These are phyloP conservation scores for Mortierella polycephala DNA, from an alignment of 371 early-diverging fungal genomes.

Conservation along the genomic window DNA sequence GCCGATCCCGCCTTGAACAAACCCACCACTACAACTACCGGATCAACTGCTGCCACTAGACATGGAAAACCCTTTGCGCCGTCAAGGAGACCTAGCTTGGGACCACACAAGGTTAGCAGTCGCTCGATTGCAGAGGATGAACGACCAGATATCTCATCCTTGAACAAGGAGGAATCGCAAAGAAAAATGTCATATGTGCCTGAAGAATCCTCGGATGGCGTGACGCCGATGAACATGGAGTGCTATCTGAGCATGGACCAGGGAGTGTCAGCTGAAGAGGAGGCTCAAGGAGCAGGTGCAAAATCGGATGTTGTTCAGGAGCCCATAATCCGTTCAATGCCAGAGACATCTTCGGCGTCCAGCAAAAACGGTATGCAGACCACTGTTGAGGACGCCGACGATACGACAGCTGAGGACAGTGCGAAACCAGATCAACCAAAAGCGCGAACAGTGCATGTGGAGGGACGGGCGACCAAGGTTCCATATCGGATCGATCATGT, in stretches of 20 bases:
- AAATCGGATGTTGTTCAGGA: slow-evolving; percentile 44
- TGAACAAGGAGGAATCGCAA: not conserved
- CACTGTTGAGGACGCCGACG: not conserved
- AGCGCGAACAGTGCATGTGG: slow-evolving; percentile 27
- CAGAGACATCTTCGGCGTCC: not conserved
- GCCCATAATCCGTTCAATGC: slow-evolving; percentile 22
- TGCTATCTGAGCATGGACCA: slow-evolving; percentile 18
- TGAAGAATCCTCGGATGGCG: not conserved
- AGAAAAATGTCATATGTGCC: not conserved
- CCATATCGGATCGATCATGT: slow-evolving; percentile 59
- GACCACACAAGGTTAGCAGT: slow-evolving; percentile 46
- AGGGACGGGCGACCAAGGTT: slow-evolving; percentile 37
- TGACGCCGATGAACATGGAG: slow-evolving; percentile 18
- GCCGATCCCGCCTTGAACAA: slow-evolving; percentile 1
- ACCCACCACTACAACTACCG: slow-evolving; percentile 2
- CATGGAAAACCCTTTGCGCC: not conserved
- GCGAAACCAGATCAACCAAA: not conserved
- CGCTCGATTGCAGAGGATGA: slow-evolving; percentile 21
- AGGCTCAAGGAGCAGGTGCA: slow-evolving; percentile 13
- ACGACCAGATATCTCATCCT: too few relatives aligned
- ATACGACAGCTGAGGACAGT: not conserved
- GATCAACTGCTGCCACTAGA: not conserved
- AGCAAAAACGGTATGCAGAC: not conserved
- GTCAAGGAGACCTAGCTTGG: slow-evolving; percentile 26
- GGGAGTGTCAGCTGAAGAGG: slow-evolving; percentile 25